phyloP scores from a whole-genome alignment of 1,284 basidiomycete genomes.

The Cryptococcus sp. region DNA sequence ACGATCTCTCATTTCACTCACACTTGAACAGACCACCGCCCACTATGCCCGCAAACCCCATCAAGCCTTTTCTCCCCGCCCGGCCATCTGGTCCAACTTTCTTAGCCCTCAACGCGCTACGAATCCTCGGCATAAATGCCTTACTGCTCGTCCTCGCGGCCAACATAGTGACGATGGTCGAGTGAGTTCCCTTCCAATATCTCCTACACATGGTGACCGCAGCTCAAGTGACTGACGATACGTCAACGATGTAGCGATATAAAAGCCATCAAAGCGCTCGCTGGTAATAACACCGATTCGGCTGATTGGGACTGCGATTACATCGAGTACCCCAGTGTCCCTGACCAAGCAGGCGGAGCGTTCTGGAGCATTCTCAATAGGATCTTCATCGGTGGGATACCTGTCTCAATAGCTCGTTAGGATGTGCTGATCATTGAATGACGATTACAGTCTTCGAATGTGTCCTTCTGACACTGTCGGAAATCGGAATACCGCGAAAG shows the following conservation, averaged over 20 bases:
- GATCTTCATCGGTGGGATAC: constrained; percentile 67
- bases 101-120: constrained; percentile 73
- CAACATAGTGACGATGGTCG: constrained; percentile 74
- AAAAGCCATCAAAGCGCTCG: constrained; percentile 58
- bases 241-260: constrained; percentile 58
- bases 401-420: constrained; percentile 5
- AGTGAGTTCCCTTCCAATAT: constrained; percentile 46
- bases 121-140: constrained; percentile 71
- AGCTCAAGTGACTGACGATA: not conserved
- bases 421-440: not conserved
- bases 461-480: constrained; percentile 70
- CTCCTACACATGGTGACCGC: not conserved
- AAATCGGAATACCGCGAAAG: constrained; percentile 68
- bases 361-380: constrained; percentile 84
- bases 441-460: constrained; percentile 61
- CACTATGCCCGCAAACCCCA: not conserved
- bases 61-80: constrained; percentile 36
- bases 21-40: too few relatives aligned
- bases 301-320: constrained; percentile 66
- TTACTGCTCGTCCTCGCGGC: constrained; percentile 70
- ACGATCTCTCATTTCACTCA: too few relatives aligned
- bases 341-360: constrained; percentile 78
- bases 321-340: constrained; percentile 69
- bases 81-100: constrained; percentile 58
- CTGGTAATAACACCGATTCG: constrained; percentile 9